These are phyloP conservation scores for Diutina scorzettiae DNA, from an alignment of 1,139 yeast genomes.

Conservation along the genomic window DNA sequence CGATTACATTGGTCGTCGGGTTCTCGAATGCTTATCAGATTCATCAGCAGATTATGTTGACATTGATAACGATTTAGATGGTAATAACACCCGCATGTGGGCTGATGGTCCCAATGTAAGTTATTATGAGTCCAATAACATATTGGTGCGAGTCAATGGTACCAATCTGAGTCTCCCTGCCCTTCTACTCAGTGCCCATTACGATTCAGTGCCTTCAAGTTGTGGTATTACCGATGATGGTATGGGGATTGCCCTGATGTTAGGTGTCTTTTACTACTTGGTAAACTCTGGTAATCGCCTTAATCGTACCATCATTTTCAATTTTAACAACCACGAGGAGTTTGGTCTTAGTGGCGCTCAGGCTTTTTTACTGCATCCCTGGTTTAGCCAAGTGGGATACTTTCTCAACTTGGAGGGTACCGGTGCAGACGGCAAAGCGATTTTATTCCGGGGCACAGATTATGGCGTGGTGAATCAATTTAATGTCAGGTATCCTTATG, in stretches of 20 bases:
- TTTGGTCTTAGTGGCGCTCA: conserved; percentile 80
- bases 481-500: conserved; percentile 60
- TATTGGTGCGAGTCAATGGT: conserved; percentile 65
- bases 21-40: conserved; percentile 18
- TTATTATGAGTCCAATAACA: conserved; percentile 72
- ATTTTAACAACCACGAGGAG: conserved; percentile 86
- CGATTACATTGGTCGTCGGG: conserved; percentile 43
- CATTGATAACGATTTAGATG: conserved; percentile 38
- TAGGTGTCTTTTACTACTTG: conserved; percentile 51
- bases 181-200: conserved; percentile 72
- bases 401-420: conserved; percentile 91
- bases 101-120: conserved; percentile 36
- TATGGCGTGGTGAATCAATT: conserved; percentile 42
- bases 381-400: conserved; percentile 51
- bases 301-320: conserved; percentile 59
- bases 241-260: conserved; percentile 74
- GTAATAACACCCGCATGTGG: conserved; percentile 30
- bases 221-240: conserved; percentile 92
- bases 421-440: conserved; percentile 86
- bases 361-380: conserved; percentile 62
- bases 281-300: conserved; percentile 37
- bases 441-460: conserved; percentile 76
- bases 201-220: conserved; percentile 80
- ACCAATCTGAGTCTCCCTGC: conserved; percentile 46
- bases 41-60: conserved; percentile 26